Evolutionary conservation across 495 filamentous ascomycete genomes (phyloP).

Genomic region (Neurospora hispaniola): DNA sequence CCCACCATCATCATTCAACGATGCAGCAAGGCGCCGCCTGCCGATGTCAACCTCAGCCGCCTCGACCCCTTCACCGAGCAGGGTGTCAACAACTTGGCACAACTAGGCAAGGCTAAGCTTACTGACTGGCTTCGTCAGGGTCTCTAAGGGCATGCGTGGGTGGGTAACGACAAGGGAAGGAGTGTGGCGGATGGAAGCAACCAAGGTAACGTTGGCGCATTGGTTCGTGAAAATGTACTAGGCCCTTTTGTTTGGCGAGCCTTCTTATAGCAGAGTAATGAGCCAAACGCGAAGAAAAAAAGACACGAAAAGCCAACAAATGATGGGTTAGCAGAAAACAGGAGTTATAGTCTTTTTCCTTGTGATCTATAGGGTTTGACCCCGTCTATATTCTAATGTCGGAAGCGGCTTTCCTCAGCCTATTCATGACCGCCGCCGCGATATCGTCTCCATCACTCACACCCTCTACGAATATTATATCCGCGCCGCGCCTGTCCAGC

Average conservation of each 20-base stretch:
- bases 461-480: conserved; percentile 87
- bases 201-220: neutral
- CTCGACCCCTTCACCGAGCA: conserved; percentile 89
- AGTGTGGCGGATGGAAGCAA: neutral
- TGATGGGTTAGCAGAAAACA: neutral
- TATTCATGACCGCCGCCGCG: conserved; percentile 94
- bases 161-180: neutral
- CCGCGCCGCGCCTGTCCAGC: conserved; percentile 66
- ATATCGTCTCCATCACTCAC: conserved; percentile 71
- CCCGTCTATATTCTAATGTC: conserved; percentile 35
- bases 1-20: conserved; percentile 82
- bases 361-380: conserved; percentile 7
- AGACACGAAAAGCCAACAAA: neutral
- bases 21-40: conserved; percentile 82
- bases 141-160: conserved; percentile 27
- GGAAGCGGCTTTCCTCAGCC: conserved; percentile 77
- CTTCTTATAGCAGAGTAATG: conserved; percentile 1
- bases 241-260: neutral
- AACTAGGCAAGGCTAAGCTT: conserved; percentile 87
- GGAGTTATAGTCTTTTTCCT: conserved; percentile 7
- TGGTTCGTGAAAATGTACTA: neutral
- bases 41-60: conserved; percentile 82
- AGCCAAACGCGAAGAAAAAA: neutral
- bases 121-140: conserved; percentile 83
- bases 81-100: conserved; percentile 87